Conservation (phyloP, 164 flowering plant genomes). For the Liquidambar formosana region DNA sequence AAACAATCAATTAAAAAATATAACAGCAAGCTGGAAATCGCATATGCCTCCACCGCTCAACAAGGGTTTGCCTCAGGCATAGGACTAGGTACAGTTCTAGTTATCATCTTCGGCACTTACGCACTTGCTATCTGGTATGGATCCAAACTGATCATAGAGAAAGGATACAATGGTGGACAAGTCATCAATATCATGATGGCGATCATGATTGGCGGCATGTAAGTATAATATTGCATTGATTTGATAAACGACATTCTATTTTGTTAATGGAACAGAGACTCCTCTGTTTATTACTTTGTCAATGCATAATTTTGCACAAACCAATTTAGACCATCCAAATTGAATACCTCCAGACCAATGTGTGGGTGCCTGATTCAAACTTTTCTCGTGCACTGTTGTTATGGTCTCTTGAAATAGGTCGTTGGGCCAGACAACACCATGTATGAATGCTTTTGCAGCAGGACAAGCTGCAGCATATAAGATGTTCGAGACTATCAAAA, state of each 20-base stretch:
- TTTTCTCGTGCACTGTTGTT: neutral
- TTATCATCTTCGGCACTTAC: constrained; percentile 41
- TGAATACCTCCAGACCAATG: neutral
- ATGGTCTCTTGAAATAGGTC: constrained; percentile 35
- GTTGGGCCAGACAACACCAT: constrained; percentile 58
- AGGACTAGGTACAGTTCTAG: constrained; percentile 45
- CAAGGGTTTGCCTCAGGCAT: constrained; percentile 67
- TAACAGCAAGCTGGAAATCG: constrained; percentile 36
- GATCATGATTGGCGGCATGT: constrained; percentile 67
- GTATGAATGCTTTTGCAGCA: constrained; percentile 58
- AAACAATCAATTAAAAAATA: constrained; percentile 54
- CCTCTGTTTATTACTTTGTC: too few relatives aligned
- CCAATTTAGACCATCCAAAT: neutral
- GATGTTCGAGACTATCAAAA: constrained; percentile 69
- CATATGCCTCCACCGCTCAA: constrained; percentile 32
- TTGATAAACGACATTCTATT: too few relatives aligned
- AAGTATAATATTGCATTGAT: constrained; percentile 23
- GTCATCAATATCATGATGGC: constrained; percentile 61
- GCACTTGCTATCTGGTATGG: constrained; percentile 77
- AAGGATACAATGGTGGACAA: constrained; percentile 65
- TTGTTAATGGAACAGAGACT: too few relatives aligned
- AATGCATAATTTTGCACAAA: too few relatives aligned
- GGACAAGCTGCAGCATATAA: constrained; percentile 81
- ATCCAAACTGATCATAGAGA: constrained; percentile 44
- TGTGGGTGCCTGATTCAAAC: neutral